Evolutionary conservation across 371 early-diverging fungal genomes (phyloP), one percentile per base, ranked within the genome.

Genomic region (Actinomucor elegans): DNA sequence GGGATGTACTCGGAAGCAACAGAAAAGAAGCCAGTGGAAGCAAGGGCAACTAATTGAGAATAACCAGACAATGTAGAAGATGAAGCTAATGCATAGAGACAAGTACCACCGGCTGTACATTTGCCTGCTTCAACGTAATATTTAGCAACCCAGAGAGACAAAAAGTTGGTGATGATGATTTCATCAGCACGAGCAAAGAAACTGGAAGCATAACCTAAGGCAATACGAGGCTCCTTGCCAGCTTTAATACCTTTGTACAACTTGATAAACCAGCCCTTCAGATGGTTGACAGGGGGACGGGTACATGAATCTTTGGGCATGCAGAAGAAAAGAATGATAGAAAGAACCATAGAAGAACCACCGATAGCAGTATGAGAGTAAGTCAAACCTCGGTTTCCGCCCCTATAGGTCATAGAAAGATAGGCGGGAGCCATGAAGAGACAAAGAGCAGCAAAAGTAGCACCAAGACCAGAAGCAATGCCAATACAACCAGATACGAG

Each of bases 181-280:
- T 90, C 85, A 60, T 90, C 91, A 0, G 86, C 90, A 48, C 93
- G 83, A 4, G 92, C 84, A 57, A 83, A 82, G 55, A 84, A 85
- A 47, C 83, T 80, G 3, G 83, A 71, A 5, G 68, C 52, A 53
- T 80, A 87, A 12, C 79, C 84, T 7, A 90, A 64, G 1, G 85
- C 72, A 42, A 89, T 68, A 21, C 75, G 70, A 4, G 79, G 80
- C 42, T 89, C 86, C 23, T 72, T 76, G 9, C 62, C 80, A 38
- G 83, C 84, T 21, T 64, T 12, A 20, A 83, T 31, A 32, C 45
- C 57, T 26, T 27, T 18, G 21, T 67, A 61, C 11, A 66, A 6
- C 33, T 59, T 54, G 11, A 9, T 9, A 32, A 50, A 4, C 29
- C 17, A 42, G 15, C 37, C 43, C 29, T 51, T 52, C 4, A 52